Conservation (phyloP, 441 rosid species). For the Euphorbia neoarborescens region DNA sequence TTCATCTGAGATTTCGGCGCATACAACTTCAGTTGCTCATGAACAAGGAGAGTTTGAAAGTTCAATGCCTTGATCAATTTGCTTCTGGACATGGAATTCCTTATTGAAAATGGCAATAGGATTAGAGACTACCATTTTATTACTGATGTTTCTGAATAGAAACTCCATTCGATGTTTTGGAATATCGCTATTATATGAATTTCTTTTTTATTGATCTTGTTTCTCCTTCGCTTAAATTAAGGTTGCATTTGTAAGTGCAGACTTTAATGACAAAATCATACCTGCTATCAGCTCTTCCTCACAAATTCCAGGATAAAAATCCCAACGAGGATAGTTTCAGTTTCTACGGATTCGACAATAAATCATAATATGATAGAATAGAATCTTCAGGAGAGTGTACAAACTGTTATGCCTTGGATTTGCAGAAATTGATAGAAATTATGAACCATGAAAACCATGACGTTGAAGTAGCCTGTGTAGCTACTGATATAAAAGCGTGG, state of each 20-base stretch:
- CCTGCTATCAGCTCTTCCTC: conserved; percentile 4
- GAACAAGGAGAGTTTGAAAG: too few relatives aligned
- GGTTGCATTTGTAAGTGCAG: conserved; percentile 2
- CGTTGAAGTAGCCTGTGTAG: not conserved
- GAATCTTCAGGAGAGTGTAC: not conserved
- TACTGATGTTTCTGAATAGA: too few relatives aligned
- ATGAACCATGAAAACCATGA: not conserved
- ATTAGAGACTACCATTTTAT: too few relatives aligned
- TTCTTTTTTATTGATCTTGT: too few relatives aligned
- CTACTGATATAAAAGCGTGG: conserved; percentile 24
- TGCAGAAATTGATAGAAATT: conserved; percentile 1
- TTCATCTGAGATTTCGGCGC: too few relatives aligned
- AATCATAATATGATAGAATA: not conserved
- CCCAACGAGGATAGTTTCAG: not conserved
- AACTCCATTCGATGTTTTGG: too few relatives aligned
- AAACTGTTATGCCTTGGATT: not conserved
- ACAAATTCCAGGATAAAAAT: not conserved
- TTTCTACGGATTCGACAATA: not conserved
- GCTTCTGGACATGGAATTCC: too few relatives aligned
- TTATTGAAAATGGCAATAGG: too few relatives aligned
- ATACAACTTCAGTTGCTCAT: too few relatives aligned
- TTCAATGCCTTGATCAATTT: too few relatives aligned
- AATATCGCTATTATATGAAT: too few relatives aligned
- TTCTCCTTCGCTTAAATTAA: not conserved
- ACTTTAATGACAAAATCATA: not conserved